These are phyloP conservation scores for Aspergillus amoenus DNA, from an alignment of 2,329 filamentous ascomycete genomes.

Conservation along the genomic window DNA sequence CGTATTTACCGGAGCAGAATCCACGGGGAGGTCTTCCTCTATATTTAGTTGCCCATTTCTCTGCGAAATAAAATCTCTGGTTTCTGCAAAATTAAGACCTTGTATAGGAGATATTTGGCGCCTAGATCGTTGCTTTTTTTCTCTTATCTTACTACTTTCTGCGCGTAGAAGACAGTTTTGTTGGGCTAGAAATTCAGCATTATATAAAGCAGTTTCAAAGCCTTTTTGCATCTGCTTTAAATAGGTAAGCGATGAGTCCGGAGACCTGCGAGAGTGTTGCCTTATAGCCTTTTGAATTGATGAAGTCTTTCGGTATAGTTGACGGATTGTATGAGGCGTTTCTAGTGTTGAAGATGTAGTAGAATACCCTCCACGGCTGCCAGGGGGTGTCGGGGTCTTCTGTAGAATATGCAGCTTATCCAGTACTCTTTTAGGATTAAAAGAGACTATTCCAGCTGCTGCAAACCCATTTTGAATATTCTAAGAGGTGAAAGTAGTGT, in stretches of 20 bases:
- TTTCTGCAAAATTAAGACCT: no score
- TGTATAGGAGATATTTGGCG: no score
- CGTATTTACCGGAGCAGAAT: neutral
- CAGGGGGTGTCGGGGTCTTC: neutral
- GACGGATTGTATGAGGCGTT: slow-evolving; percentile 7
- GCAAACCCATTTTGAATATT: slow-evolving; percentile 9
- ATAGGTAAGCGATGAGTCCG: neutral
- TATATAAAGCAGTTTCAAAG: neutral
- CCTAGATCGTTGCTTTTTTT: neutral
- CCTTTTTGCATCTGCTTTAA: neutral
- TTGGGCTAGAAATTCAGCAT: neutral
- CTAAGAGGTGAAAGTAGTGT: neutral
- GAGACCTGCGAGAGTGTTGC: slow-evolving; percentile 1
- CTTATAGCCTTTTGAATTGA: slow-evolving; percentile 2
- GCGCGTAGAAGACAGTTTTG: neutral
- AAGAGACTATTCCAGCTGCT: neutral
- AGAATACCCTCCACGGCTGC: neutral
- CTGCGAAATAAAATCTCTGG: neutral
- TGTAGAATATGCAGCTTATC: slow-evolving; percentile 8
- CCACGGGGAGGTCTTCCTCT: neutral
- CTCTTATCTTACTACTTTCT: neutral
- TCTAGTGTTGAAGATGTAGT: neutral
- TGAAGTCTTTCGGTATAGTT: slow-evolving; percentile 6
- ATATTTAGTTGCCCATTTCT: neutral
- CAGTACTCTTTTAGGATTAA: slow-evolving; percentile 5